Evolutionary conservation across 306 rosid species (phyloP), one percentile per base, ranked within the genome.

Genomic region (Cicer yamashitae): DNA sequence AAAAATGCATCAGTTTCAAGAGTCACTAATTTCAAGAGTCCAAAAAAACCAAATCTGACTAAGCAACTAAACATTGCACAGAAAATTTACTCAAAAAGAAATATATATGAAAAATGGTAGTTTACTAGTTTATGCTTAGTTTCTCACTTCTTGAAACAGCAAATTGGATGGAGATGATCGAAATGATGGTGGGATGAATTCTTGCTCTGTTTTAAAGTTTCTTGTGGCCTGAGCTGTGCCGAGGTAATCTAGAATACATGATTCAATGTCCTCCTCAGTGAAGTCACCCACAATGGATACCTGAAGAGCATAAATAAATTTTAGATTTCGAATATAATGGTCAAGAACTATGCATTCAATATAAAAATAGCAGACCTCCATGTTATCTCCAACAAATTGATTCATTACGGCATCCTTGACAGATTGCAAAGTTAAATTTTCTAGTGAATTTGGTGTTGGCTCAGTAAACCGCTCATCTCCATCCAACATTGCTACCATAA

Each of bases 391-490:
- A 25, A 89, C 86, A 89, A 94, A 94, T 81, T 92, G 96, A 82
- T 75, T 88, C 97, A 94, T 94, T 45, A 94, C 99, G 52, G 98
- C 93, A 67, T 92, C 90, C 81, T 88, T 92, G 14, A 94, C 97
- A 63, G 92, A 76, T 86, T 94, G 93, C 86, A 94, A 85, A 25
- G 90, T 85, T 81, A 94, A 90, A 87, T 85, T 84, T 84, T 92
- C 93, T 67, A 94, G 82, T 7, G 97, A 90, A 39, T 81, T 85
- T 59, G 99, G 99, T 44, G 97, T 89, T 56, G 99, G 99, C 91
- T 94, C 97, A 48, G 88, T 92, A 86, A 94, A 94, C 50, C 99
- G 86, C 81, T 94, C 99, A 54, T 94, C 99, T 61, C 96, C 96
- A 74, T 89, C 90, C 87, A 92, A 74, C 99, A 94, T 94, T 77